Evolutionary conservation across 2,329 filamentous ascomycete genomes (phyloP), one percentile per base, ranked within the genome.

Genomic region (Dothistroma pini): DNA sequence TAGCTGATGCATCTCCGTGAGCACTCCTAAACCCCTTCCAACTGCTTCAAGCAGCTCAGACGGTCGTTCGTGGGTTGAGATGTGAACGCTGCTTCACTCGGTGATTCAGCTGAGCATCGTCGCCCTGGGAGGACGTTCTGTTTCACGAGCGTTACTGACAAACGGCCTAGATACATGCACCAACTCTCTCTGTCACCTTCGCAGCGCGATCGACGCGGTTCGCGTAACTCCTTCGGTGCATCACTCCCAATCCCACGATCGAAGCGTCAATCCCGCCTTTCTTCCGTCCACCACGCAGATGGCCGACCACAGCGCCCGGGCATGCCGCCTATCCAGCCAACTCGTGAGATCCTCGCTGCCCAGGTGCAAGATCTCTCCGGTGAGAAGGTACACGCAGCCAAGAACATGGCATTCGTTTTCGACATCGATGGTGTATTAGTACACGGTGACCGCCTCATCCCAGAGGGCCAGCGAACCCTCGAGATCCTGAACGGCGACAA

Each of bases 351-450:
- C 63, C 78, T 91, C 63, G 86, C 86, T 41, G 84, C 86, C 2
- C 88, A 90, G 75, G 80, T 90, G 21, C 89, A 91, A 77, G 84
- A 87, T 65, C 79, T 90, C 66, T 81, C 83, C 68, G 76, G 82
- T 59, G 83, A 87, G 68, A 89, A 89, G 78, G 88, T 89, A 16
- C 77, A 77, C 32, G 82, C 83, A 60, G 88, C 87, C 61, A 91
- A 91, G 82, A 87, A 91, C 78, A 90, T 91, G 87, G 87, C 87
- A 7, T 92, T 92, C 66, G 89, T 87, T 70, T 93, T 92, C 71
- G 89, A 92, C 74, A 87, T 88, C 64, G 86, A 91, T 69, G 89
- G 88, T 79, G 88, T 91, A 61, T 80, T 91, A 25, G 88, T 90
- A 59, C 88, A 90, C 75, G 87, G 87, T 70, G 87, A 88, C 76